Percentiles rank a stretch among this genome's conserved stretches.
These are phyloP conservation scores for Mytilinidion resinicola DNA, from an alignment of 495 filamentous ascomycete genomes.

Conservation along the genomic window DNA sequence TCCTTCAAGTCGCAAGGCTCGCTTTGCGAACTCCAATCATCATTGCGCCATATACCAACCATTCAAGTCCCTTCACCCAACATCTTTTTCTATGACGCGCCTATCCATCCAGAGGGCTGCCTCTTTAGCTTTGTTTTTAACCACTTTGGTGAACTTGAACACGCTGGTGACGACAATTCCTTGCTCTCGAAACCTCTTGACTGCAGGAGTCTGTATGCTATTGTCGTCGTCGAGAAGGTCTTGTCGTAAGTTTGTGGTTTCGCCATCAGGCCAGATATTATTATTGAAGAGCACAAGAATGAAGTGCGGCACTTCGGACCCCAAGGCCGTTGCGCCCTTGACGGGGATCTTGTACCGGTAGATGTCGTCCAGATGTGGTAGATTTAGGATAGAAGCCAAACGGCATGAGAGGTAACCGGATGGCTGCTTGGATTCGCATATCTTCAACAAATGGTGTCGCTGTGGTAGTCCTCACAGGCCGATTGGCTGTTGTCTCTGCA, in stretches of 20 bases:
- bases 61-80: background rate
- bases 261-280: background rate
- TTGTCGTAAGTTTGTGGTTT: background rate
- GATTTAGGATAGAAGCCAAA: constrained; percentile 27
- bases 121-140: background rate
- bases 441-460: constrained; percentile 32
- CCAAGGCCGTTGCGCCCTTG: background rate
- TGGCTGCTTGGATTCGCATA: constrained; percentile 30
- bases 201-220: constrained; percentile 21
- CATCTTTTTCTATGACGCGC: background rate
- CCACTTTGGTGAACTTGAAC: constrained; percentile 16
- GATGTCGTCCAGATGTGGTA: background rate
- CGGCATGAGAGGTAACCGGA: constrained; percentile 31
- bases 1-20: background rate
- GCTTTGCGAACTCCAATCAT: background rate
- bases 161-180: constrained; percentile 27
- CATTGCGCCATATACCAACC: background rate
- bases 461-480: constrained; percentile 21
- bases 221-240: background rate
- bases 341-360: background rate
- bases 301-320: background rate
- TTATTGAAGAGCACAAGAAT: background rate
- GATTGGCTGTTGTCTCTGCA: constrained; percentile 11
- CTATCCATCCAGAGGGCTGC: background rate
- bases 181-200: constrained; percentile 16